Evolutionary conservation across 345 rosid species (phyloP), one percentile per base, ranked within the genome.

Genomic region (Arabis hirsuta): DNA sequence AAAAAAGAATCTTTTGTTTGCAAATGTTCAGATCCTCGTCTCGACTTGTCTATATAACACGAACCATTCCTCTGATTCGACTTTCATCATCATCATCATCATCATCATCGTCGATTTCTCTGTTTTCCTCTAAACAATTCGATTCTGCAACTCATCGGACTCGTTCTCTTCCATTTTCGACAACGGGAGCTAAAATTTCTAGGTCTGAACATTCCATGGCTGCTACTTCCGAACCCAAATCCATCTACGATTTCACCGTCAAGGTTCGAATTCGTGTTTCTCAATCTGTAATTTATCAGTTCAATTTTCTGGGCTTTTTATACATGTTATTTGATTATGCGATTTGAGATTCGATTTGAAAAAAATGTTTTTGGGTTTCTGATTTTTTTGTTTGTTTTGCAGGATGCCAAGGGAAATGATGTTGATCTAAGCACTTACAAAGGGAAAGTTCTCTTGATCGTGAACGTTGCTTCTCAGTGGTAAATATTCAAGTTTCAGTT

Each of bases 401-500:
- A 95, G 98, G 99, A 95, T 78, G 87, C 90, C n/a, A 89, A 84
- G 76, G 90, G 87, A 10, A 90, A 83, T 31, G 88, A 95, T 68
- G 96, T 90, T 59, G 77, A 91, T 73, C 86, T 91, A 50, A 81
- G 82, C 74, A 83, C 64, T 24, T 95, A 87, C 72, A 91, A 90
- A 80, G 97, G 96, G 54, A 91, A 90, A 62, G 88, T 65, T 71
- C 87, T 90, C 26, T 78, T 95, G 81, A 87, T 95, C 57, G 96
- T 90, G 55, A 95, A 95, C 68, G 99, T 95, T 58, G 99, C 99
- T 76, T 95, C 99, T 2, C 88, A 77, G 55, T 95, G 99, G 97
- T 90, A 65, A 43, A 38, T 13, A 61, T 39, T 10, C 32, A 59
- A 22, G 24, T 22, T 22, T 22, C 24, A 12, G 12, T 16, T 36